Evolutionary conservation across 179 eudicot species (phyloP).

Genomic region (Pouteria campechiana): DNA sequence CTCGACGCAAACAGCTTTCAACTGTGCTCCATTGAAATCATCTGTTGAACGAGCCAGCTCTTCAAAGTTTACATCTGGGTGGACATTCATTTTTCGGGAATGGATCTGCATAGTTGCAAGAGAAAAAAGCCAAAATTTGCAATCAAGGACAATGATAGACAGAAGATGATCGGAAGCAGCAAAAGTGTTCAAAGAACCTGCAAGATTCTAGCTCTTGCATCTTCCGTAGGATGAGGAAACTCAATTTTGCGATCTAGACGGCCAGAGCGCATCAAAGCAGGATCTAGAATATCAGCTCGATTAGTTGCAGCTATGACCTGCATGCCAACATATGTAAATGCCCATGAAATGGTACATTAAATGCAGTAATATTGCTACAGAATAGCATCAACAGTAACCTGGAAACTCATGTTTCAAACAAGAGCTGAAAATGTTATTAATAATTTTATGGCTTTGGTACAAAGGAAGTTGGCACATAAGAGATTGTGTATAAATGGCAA

Average conservation of each 20-base stretch:
- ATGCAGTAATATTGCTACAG: too few relatives aligned
- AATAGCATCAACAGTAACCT: too few relatives aligned
- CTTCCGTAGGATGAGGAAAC: conserved; percentile 96
- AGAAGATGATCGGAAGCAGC: too few relatives aligned
- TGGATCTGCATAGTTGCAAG: conserved; percentile 82
- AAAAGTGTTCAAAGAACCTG: conserved; percentile 33
- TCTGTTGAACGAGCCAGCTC: conserved; percentile 95
- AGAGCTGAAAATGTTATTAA: too few relatives aligned
- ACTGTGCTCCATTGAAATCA: conserved; percentile 94
- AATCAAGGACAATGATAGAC: not conserved
- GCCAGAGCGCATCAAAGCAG: conserved; percentile 96
- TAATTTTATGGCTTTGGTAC: too few relatives aligned
- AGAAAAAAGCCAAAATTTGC: not conserved
- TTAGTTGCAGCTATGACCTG: conserved; percentile 98
- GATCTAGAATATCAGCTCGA: conserved; percentile 91
- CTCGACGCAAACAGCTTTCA: conserved; percentile 98
- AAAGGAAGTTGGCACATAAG: too few relatives aligned
- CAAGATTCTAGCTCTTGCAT: conserved; percentile 88
- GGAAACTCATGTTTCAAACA: too few relatives aligned
- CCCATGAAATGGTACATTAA: too few relatives aligned
- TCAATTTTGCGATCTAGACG: conserved; percentile 96
- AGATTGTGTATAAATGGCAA: too few relatives aligned
- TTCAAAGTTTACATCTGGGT: conserved; percentile 95
- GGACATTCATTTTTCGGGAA: conserved; percentile 95
- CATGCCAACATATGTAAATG: too few relatives aligned